phyloP scores from a whole-genome alignment of 495 filamentous ascomycete species.

The Xylaria venustula region DNA sequence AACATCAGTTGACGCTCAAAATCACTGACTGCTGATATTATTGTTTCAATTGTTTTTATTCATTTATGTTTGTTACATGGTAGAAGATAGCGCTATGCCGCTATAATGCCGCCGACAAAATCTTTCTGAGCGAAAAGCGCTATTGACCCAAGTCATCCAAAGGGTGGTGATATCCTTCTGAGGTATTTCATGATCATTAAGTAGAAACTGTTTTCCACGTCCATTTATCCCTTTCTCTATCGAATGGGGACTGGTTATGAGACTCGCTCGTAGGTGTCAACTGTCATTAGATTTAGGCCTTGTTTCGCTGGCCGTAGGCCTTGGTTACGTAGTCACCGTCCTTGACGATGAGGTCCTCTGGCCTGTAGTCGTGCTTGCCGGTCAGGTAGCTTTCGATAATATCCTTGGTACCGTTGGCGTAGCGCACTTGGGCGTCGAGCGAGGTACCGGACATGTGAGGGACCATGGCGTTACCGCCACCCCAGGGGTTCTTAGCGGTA shows the following conservation, averaged over 20 bases:
- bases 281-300: slow-evolving; percentile 18
- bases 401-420: slow-evolving; percentile 82
- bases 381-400: slow-evolving; percentile 90
- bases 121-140: background rate
- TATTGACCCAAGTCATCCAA: background rate
- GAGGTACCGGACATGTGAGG: slow-evolving; percentile 98
- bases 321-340: slow-evolving; percentile 93
- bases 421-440: slow-evolving; percentile 94
- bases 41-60: background rate
- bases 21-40: background rate
- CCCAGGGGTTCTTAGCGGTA: slow-evolving; percentile 89
- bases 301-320: slow-evolving; percentile 82
- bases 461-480: slow-evolving; percentile 96
- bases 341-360: slow-evolving; percentile 89
- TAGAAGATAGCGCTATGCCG: slow-evolving; percentile 1
- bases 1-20: too few species aligned
- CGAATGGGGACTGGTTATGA: too few species aligned
- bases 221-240: too few species aligned
- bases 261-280: background rate
- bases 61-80: background rate
- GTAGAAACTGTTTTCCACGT: background rate
- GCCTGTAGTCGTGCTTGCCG: slow-evolving; percentile 81
- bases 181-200: background rate
- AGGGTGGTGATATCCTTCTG: background rate
- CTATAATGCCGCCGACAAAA: background rate